phyloP scores from a whole-genome alignment of 2,329 filamentous ascomycete genomes.

The Cucurbitaria berberidis region DNA sequence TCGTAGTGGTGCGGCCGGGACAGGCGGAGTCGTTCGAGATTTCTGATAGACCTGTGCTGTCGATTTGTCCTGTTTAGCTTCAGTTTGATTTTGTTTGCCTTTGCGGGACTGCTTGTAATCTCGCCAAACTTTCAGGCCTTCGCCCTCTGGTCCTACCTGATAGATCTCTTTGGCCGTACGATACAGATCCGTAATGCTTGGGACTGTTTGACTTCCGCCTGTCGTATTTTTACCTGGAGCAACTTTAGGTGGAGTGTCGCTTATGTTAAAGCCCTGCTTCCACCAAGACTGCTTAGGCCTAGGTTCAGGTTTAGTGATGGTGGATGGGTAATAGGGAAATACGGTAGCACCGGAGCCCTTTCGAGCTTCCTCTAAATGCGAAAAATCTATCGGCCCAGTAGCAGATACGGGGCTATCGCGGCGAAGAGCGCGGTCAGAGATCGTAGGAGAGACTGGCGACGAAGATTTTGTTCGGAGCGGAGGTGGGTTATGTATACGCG shows the following conservation, averaged over 20 bases:
- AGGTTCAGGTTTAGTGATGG: neutral
- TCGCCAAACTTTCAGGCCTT: constrained; percentile 33
- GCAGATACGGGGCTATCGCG: neutral
- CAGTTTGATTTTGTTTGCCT: constrained; percentile 2
- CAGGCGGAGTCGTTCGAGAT: neutral
- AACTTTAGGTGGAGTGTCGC: neutral
- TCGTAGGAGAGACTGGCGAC: neutral
- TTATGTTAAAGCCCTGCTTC: neutral
- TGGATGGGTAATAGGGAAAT: neutral
- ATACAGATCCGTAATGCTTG: constrained; percentile 1
- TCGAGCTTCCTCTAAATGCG: neutral
- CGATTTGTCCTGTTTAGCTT: neutral
- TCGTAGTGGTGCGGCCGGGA: neutral
- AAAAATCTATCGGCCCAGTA: neutral
- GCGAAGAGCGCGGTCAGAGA: neutral
- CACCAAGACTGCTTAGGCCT: neutral
- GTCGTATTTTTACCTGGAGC: neutral
- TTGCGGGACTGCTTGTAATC: constrained; percentile 17
- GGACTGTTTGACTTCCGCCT: neutral
- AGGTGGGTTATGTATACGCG: neutral
- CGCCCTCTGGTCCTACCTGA: constrained; percentile 29
- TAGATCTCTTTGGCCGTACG: constrained; percentile 28
- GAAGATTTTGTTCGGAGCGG: neutral
- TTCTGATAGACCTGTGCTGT: neutral
- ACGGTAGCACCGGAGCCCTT: constrained; percentile 3